These are phyloP conservation scores for Rhodosporidiobolus sp. DNA, from an alignment of 768 basidiomycete species.

Conservation along the genomic window DNA sequence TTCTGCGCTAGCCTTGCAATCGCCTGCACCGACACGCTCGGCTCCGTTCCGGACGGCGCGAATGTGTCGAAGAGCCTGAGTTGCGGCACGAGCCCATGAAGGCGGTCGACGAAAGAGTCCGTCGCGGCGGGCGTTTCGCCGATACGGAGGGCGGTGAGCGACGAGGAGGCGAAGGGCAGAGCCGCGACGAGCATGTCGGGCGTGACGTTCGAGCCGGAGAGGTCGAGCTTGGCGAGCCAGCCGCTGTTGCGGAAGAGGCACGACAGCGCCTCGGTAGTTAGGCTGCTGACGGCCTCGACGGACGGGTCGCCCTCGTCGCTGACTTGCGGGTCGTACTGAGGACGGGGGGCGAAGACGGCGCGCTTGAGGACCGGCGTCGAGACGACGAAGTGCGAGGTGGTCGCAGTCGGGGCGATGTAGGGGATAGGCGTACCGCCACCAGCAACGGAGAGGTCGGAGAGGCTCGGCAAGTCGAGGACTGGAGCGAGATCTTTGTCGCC, in stretches of 20 bases:
- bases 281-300: not conserved
- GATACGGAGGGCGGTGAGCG: conserved; percentile 1
- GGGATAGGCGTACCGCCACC: conserved; percentile 11
- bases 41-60: not conserved
- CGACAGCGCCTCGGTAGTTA: not conserved
- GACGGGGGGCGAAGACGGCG: not conserved
- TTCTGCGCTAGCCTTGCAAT: conserved; percentile 3
- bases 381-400: conserved; percentile 3
- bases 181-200: conserved; percentile 2
- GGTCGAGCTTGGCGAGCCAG: conserved; percentile 1
- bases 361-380: not conserved
- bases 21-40: conserved; percentile 4
- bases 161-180: not conserved
- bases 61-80: conserved; percentile 24
- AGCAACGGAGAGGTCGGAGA: conserved; percentile 7
- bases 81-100: conserved; percentile 3
- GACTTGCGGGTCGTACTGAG: too few relatives aligned
- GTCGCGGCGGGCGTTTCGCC: conserved; percentile 12
- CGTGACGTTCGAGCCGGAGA: not conserved
- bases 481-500: conserved; percentile 12
- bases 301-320: not conserved
- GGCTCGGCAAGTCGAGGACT: conserved; percentile 1
- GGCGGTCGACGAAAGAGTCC: conserved; percentile 10
- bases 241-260: conserved; percentile 22
- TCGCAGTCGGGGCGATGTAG: conserved; percentile 8